These are phyloP conservation scores for Wickerhamomyces bovis DNA, from an alignment of 805 yeast genomes.

Conservation along the genomic window DNA sequence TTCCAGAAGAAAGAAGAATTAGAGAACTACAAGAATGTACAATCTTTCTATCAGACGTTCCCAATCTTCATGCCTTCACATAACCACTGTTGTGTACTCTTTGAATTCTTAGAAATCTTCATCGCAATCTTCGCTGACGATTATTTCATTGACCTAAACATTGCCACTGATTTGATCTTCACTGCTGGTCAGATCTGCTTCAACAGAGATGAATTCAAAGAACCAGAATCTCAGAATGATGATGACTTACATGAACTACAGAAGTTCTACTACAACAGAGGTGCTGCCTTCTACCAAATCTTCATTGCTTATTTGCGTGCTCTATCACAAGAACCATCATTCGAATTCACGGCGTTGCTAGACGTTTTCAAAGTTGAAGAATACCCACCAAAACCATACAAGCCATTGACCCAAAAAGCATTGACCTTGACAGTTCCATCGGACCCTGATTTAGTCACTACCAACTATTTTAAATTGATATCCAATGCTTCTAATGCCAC, in stretches of 20 bases:
- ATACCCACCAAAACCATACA: slow-evolving; percentile 29
- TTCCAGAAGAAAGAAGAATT: slow-evolving; percentile 23
- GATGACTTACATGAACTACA: slow-evolving; percentile 28
- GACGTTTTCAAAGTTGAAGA: slow-evolving; percentile 27
- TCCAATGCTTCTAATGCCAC: slow-evolving; percentile 32
- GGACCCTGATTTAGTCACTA: slow-evolving; percentile 14
- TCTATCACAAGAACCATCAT: slow-evolving; percentile 25
- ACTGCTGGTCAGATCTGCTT: slow-evolving; percentile 34
- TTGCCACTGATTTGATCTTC: slow-evolving; percentile 27
- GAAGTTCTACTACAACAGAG: slow-evolving; percentile 28
- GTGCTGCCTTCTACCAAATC: slow-evolving; percentile 28
- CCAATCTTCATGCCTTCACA: slow-evolving; percentile 30
- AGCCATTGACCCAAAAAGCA: slow-evolving; percentile 30
- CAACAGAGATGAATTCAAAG: slow-evolving; percentile 20
- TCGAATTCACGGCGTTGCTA: slow-evolving; percentile 25
- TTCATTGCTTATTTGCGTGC: slow-evolving; percentile 30
- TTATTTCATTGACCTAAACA: slow-evolving; percentile 25
- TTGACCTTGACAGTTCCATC: slow-evolving; percentile 29
- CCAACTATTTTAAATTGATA: slow-evolving; percentile 28
- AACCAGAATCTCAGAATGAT: slow-evolving; percentile 7
- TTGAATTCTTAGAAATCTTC: slow-evolving; percentile 32
- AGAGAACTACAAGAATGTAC: slow-evolving; percentile 21
- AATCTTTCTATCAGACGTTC: slow-evolving; percentile 28
- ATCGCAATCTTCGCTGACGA: slow-evolving; percentile 27
- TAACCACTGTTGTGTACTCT: slow-evolving; percentile 29